A percentile compares a stretch with the other conserved stretches of the same genome.
Evolutionary conservation across 1,284 basidiomycete genomes (phyloP).

Genomic region (Cutaneotrichosporon cavernicola): DNA sequence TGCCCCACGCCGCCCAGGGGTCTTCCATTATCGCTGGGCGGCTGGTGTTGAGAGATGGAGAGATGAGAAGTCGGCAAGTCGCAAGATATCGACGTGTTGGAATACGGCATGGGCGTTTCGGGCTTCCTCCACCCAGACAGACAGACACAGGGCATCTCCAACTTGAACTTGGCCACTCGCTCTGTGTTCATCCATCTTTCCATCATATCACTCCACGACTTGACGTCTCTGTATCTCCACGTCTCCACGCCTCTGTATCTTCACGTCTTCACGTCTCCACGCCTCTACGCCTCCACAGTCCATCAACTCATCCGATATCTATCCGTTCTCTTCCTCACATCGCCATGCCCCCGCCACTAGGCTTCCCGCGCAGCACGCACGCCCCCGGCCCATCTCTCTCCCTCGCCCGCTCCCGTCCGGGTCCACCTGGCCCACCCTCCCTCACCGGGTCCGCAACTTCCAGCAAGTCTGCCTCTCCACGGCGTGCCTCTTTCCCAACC

Average conservation of each 20-base stretch:
- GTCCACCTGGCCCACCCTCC: constrained; percentile 7
- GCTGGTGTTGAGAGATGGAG: background rate
- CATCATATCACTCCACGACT: too few relatives aligned
- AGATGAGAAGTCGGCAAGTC: background rate
- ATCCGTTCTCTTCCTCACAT: background rate
- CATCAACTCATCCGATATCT: background rate
- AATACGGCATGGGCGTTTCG: background rate
- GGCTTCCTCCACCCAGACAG: background rate
- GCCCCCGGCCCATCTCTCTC: constrained; percentile 8
- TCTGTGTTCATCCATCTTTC: too few relatives aligned
- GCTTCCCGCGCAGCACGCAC: background rate
- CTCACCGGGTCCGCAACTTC: background rate
- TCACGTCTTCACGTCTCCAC: too few relatives aligned
- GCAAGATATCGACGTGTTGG: background rate
- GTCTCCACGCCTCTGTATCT: background rate
- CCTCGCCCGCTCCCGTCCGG: constrained; percentile 7
- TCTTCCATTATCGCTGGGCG: constrained; percentile 22
- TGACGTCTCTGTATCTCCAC: too few relatives aligned
- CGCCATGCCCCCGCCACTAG: constrained; percentile 8
- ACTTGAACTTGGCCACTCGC: too few relatives aligned
- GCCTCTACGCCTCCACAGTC: background rate
- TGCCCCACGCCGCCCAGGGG: constrained; percentile 27
- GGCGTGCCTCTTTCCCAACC: background rate
- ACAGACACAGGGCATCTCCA: background rate
- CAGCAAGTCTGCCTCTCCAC: background rate